phyloP scores from a whole-genome alignment of 2,329 filamentous ascomycete genomes.

The Pseudogymnoascus sp. region DNA sequence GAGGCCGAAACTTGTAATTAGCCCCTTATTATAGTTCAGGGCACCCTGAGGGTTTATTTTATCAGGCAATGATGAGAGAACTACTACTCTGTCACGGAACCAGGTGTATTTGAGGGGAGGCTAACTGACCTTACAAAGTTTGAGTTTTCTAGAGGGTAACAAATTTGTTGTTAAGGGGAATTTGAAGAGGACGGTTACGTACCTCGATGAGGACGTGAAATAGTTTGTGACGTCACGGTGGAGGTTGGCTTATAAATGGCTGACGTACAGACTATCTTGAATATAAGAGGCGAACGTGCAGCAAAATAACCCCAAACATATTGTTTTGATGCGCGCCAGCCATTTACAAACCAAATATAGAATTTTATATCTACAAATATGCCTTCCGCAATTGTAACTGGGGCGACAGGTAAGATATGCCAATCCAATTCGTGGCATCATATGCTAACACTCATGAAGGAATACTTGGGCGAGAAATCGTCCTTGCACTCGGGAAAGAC shows the following conservation, averaged over 20 bases:
- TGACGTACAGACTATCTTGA: neutral
- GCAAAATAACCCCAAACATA: neutral
- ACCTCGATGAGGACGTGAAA: neutral
- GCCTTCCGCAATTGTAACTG: slow-evolving; percentile 18
- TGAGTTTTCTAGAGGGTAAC: neutral
- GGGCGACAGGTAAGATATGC: slow-evolving; percentile 20
- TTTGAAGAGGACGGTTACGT: neutral
- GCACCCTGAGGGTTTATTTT: too few relatives aligned
- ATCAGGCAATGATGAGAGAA: too few relatives aligned
- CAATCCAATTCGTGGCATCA: neutral
- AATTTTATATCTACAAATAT: slow-evolving; percentile 10
- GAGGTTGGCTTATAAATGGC: neutral
- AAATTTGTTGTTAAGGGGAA: neutral
- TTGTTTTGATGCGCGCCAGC: too few relatives aligned
- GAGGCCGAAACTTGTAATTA: neutral
- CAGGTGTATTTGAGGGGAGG: too few relatives aligned
- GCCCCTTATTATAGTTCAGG: too few relatives aligned
- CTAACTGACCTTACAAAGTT: too few relatives aligned
- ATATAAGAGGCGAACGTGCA: neutral
- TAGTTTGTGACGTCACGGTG: neutral
- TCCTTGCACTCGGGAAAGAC: slow-evolving; percentile 27
- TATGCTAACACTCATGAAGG: neutral
- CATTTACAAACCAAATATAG: too few relatives aligned
- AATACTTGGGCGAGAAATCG: slow-evolving; percentile 31
- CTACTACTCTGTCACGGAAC: too few relatives aligned